Conservation (phyloP, 208 protist genomes). For the Crithidia expoeki region DNA sequence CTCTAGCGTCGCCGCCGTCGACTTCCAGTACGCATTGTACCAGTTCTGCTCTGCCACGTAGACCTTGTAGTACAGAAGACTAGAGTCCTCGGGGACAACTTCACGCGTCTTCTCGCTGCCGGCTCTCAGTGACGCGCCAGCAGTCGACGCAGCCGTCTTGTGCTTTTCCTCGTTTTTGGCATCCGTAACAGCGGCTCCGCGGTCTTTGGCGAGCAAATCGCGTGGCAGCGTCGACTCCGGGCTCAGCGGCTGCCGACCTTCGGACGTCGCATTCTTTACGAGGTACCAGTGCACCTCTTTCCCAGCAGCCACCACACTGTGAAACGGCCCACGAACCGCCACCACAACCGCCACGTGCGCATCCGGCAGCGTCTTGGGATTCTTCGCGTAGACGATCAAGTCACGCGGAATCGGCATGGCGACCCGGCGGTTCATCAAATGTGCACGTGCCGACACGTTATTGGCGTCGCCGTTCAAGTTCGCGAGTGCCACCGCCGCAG, state of each 20-base stretch:
- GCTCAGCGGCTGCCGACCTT: slow-evolving; percentile 16
- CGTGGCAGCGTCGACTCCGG: slow-evolving; percentile 13
- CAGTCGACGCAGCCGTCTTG: slow-evolving; percentile 8
- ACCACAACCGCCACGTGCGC: slow-evolving; percentile 73
- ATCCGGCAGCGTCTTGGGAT: slow-evolving; percentile 34
- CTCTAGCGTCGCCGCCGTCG: slow-evolving; percentile 31
- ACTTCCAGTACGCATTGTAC: slow-evolving; percentile 49
- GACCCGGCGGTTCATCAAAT: slow-evolving; percentile 22
- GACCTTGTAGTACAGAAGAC: slow-evolving; percentile 44
- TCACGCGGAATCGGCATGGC: slow-evolving; percentile 37
- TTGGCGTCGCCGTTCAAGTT: slow-evolving; percentile 30
- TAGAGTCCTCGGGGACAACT: not conserved
- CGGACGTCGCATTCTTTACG: slow-evolving; percentile 20
- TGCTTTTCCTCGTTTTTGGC: not conserved
- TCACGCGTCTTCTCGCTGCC: not conserved
- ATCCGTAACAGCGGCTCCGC: not conserved
- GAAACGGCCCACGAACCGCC: slow-evolving; percentile 50
- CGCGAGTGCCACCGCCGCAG: not conserved
- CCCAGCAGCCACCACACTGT: slow-evolving; percentile 22
- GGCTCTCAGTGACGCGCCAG: not conserved
- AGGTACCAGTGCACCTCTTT: slow-evolving; percentile 32
- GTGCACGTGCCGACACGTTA: slow-evolving; percentile 30
- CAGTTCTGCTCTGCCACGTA: slow-evolving; percentile 75
- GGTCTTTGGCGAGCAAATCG: not conserved
- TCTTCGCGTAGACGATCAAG: slow-evolving; percentile 47